Evolutionary conservation across 2,329 filamentous ascomycete species (phyloP).

Genomic region (Colletotrichum echinochloae): DNA sequence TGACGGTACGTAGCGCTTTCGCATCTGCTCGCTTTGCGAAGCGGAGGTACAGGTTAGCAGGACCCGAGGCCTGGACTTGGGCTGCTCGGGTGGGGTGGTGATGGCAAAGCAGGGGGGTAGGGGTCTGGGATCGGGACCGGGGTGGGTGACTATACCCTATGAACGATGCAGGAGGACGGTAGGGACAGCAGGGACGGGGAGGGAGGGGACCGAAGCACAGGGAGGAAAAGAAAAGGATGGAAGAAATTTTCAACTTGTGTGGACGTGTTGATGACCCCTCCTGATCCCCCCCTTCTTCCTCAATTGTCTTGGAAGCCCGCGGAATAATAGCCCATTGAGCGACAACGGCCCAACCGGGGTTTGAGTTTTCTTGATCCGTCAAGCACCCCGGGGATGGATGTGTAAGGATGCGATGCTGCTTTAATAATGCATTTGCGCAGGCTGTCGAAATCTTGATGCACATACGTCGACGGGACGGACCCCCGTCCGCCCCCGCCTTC

Average conservation of each 20-base stretch:
- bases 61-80: constrained; percentile 33
- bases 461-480: constrained; percentile 1
- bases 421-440: constrained; percentile 16
- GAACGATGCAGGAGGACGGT: constrained; percentile 15
- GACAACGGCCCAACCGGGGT: constrained; percentile 20
- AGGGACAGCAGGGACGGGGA: neutral
- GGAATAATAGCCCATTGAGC: constrained; percentile 20
- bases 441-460: constrained; percentile 2
- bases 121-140: constrained; percentile 24
- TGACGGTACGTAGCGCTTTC: constrained; percentile 19
- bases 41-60: constrained; percentile 33
- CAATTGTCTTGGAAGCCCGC: constrained; percentile 15
- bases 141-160: neutral
- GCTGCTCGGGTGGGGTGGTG: constrained; percentile 1
- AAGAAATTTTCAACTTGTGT: constrained; percentile 11
- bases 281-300: neutral
- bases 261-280: constrained; percentile 19
- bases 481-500: too few relatives aligned
- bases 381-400: constrained; percentile 10
- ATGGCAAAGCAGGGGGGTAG: constrained; percentile 20
- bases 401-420: constrained; percentile 9
- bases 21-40: constrained; percentile 17
- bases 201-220: neutral
- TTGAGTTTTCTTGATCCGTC: constrained; percentile 16
- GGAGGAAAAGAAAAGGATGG: constrained; percentile 17